Evolutionary conservation across 2,329 filamentous ascomycete genomes (phyloP).

Genomic region (Didymella pomorum): DNA sequence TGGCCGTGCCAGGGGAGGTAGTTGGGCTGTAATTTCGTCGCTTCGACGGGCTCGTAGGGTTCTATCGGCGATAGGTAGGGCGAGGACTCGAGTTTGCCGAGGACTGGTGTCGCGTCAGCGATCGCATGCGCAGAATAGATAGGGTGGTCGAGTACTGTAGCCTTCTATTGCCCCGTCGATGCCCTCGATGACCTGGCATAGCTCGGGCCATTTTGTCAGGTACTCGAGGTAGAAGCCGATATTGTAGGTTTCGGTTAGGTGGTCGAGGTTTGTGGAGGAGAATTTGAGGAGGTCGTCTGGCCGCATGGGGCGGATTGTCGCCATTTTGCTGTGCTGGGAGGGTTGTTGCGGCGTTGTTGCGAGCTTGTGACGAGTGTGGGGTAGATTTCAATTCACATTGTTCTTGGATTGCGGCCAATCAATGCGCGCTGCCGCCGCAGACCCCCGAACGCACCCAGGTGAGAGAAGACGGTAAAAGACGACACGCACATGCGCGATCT

Average conservation of each 20-base stretch:
- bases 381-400: slow-evolving; percentile 8
- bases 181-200: slow-evolving; percentile 92
- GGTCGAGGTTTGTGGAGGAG: slow-evolving; percentile 94
- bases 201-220: slow-evolving; percentile 91
- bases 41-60: slow-evolving; percentile 69
- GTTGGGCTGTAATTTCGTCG: slow-evolving; percentile 58
- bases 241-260: slow-evolving; percentile 97
- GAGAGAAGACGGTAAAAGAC: background rate
- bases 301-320: slow-evolving; percentile 80
- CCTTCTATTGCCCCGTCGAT: slow-evolving; percentile 87
- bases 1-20: slow-evolving; percentile 99
- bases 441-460: background rate
- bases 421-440: slow-evolving; percentile 6
- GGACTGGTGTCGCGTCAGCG: slow-evolving; percentile 61
- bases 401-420: slow-evolving; percentile 3
- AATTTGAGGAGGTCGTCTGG: slow-evolving; percentile 79
- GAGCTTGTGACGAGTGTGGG: slow-evolving; percentile 5
- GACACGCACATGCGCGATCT: background rate
- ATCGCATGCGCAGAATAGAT: no score
- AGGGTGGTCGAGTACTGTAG: slow-evolving; percentile 72
- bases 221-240: slow-evolving; percentile 96
- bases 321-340: slow-evolving; percentile 63
- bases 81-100: slow-evolving; percentile 90
- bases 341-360: background rate
- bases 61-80: slow-evolving; percentile 76